Conservation (phyloP, 2,329 filamentous ascomycete species). For the Cercospora sojina region DNA sequence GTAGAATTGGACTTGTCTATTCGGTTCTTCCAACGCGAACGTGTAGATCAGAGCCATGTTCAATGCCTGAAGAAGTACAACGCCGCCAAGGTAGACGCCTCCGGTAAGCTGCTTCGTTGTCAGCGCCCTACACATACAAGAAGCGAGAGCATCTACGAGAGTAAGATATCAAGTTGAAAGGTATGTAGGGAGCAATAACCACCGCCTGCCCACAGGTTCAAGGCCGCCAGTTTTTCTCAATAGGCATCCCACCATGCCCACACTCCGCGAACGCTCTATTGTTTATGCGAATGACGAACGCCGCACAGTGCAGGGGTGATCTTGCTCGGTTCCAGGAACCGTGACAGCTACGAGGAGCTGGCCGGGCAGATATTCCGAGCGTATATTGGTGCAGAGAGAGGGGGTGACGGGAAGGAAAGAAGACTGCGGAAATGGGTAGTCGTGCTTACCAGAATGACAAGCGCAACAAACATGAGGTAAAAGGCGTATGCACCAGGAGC, state of each 20-base stretch:
- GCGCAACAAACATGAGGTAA: slow-evolving; percentile 73
- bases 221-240: slow-evolving; percentile 55
- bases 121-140: slow-evolving; percentile 21
- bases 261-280: slow-evolving; percentile 47
- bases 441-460: slow-evolving; percentile 71
- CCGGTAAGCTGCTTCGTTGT: slow-evolving; percentile 33
- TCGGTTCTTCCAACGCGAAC: slow-evolving; percentile 79
- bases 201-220: slow-evolving; percentile 53
- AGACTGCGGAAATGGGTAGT: slow-evolving; percentile 9
- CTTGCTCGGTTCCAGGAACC: slow-evolving; percentile 57
- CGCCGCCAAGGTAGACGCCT: slow-evolving; percentile 52
- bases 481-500: slow-evolving; percentile 76
- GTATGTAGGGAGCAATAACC: slow-evolving; percentile 67
- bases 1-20: slow-evolving; percentile 72
- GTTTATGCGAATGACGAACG: slow-evolving; percentile 53
- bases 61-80: slow-evolving; percentile 59
- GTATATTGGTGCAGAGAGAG: slow-evolving; percentile 44
- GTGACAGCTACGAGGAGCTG: slow-evolving; percentile 52
- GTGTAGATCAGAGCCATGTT: slow-evolving; percentile 82
- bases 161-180: slow-evolving; percentile 17
- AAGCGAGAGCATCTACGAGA: slow-evolving; percentile 4
- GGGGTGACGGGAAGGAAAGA: slow-evolving; percentile 24
- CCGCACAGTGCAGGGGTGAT: slow-evolving; percentile 52
- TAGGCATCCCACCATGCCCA: slow-evolving; percentile 53
- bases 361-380: slow-evolving; percentile 57